Evolutionary conservation across 2,329 filamentous ascomycete species (phyloP).

Genomic region (Fusarium sp.): DNA sequence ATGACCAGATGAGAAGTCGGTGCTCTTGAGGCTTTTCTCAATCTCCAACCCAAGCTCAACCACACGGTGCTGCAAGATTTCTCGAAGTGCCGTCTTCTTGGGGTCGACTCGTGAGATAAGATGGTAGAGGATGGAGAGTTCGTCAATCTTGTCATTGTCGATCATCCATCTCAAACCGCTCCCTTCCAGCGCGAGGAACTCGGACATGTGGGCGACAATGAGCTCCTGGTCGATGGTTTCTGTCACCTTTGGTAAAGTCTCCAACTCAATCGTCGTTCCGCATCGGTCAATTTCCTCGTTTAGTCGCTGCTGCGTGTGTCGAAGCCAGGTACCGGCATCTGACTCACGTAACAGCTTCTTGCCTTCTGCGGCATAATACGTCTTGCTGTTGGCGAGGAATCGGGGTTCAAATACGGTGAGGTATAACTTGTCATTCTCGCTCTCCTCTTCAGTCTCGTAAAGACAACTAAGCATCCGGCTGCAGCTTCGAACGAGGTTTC

Average conservation of each 20-base stretch:
- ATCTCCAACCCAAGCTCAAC: constrained; percentile 83
- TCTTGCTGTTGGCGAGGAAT: constrained; percentile 73
- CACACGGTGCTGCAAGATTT: constrained; percentile 75
- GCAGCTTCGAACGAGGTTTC: constrained; percentile 80
- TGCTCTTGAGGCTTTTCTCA: constrained; percentile 70
- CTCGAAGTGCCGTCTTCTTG: constrained; percentile 73
- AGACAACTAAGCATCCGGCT: constrained; percentile 89
- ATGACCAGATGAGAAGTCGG: constrained; percentile 58
- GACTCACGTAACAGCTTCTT: constrained; percentile 75
- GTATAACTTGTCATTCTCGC: constrained; percentile 82
- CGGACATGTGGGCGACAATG: constrained; percentile 77
- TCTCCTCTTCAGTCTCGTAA: constrained; percentile 81
- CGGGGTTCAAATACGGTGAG: constrained; percentile 80
- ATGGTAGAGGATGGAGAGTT: constrained; percentile 81
- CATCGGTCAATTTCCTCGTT: constrained; percentile 84
- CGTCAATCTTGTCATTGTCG: constrained; percentile 81
- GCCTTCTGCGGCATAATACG: constrained; percentile 80
- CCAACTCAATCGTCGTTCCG: constrained; percentile 76
- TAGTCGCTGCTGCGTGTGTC: constrained; percentile 75
- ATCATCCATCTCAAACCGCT: constrained; percentile 90
- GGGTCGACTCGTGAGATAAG: constrained; percentile 79
- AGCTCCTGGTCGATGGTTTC: constrained; percentile 81
- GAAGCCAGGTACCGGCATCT: constrained; percentile 83
- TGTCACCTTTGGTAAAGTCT: constrained; percentile 76
- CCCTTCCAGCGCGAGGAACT: constrained; percentile 83